Base-by-base conservation (phyloP, 2,329 filamentous ascomycete genomes). In the Colletotrichum cuscutae region DNA sequence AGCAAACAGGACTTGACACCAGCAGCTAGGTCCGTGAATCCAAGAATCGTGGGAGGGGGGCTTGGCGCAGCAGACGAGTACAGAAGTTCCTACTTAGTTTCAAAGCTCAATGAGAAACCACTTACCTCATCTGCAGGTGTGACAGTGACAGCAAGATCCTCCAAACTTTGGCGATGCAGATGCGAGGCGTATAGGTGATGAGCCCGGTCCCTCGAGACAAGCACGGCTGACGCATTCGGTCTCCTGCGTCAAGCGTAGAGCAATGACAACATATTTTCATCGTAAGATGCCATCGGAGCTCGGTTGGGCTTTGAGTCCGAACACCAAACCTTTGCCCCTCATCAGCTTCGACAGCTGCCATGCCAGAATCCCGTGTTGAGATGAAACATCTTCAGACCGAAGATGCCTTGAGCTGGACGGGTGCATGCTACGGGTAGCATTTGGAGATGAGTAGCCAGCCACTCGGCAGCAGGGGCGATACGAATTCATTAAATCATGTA, bases 1-100 rank as follows among this genome's bases (percentile, higher is more conserved):
- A 6, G 75, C 74, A 0, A 83, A 84, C 71, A 79, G 79, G 6
- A 78, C 80, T 7, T 82, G 11, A 64, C 24, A 35, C 42, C 22
- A 53, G 42, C 35, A 19, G 26, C 24, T 32, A 9, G 46, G 6
- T 56, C 52, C 13, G 22, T 7, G 52, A 11, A 24, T 54, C 7
- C 28, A 3, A n/a, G 42, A 15, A n/a, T 42, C 19, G 32, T 12
- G 15, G 7, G 32, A 35, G 19, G 30, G 30, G n/a, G 59, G 60
- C 15, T 35, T 22, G 7, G 42, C 24, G 15, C 11, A 42, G 15
- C 19, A 49, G 4, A n/a, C 42, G 42, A 49, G 19, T 5, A 9
- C 42, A 49, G 4, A 49, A 11, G 42, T 49, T 49, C 15, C 42
- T 49, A n/a, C 3, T 2, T 22, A 49, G 42, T 49, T 49, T 49